These are phyloP conservation scores for Parasarocladium wereldwijsianum DNA, from an alignment of 2,329 filamentous ascomycete genomes.

Conservation along the genomic window DNA sequence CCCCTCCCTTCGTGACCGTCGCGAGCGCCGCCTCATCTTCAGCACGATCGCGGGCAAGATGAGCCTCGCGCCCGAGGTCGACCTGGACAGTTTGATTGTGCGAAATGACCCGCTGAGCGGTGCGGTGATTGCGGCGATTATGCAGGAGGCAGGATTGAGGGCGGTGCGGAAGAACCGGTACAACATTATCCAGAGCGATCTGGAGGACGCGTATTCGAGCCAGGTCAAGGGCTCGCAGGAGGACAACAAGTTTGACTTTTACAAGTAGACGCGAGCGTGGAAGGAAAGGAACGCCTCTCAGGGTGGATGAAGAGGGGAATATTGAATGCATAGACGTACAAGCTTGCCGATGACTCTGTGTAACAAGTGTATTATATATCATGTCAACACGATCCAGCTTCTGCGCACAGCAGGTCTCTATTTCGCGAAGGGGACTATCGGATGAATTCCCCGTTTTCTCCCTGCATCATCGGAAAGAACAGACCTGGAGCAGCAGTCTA, in stretches of 20 bases:
- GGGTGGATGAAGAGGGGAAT: too few relatives aligned
- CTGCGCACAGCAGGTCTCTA: too few relatives aligned
- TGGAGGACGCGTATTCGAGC: constrained; percentile 93
- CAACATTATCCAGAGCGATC: constrained; percentile 94
- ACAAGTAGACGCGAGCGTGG: constrained; percentile 47
- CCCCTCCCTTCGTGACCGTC: constrained; percentile 81
- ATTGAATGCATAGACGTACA: too few relatives aligned
- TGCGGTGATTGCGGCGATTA: constrained; percentile 93
- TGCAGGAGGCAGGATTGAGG: constrained; percentile 93
- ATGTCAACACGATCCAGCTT: too few relatives aligned
- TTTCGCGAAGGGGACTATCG: too few relatives aligned
- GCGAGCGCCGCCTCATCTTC: constrained; percentile 94
- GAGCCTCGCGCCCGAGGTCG: constrained; percentile 91
- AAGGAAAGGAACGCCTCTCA: constrained; percentile 5
- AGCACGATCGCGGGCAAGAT: constrained; percentile 94
- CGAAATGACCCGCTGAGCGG: constrained; percentile 91
- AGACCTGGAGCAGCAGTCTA: too few relatives aligned
- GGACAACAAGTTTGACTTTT: constrained; percentile 78
- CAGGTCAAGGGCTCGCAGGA: constrained; percentile 72
- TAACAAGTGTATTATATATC: too few relatives aligned
- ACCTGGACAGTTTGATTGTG: constrained; percentile 90
- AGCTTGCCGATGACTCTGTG: too few relatives aligned
- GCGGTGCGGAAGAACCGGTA: constrained; percentile 96
- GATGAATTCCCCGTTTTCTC: too few relatives aligned
- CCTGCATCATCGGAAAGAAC: too few relatives aligned